A percentile compares a stretch with the other conserved stretches of the same genome.
phyloP scores from a whole-genome alignment of 208 protist genomes.

The Trichomonas vaginalis region DNA sequence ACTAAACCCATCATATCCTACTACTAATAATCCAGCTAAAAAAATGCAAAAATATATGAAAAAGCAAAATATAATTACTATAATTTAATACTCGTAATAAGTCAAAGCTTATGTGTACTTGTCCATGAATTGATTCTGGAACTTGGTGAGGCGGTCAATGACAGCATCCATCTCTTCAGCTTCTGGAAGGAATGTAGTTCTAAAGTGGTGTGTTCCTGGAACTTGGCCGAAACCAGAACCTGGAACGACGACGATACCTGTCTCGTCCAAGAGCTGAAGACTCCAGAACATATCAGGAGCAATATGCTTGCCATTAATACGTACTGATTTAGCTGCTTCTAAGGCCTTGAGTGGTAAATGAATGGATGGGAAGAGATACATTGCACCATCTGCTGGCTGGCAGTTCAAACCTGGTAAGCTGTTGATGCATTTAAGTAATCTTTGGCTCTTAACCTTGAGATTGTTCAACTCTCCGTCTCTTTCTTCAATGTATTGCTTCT shows the following conservation, averaged over 20 bases:
- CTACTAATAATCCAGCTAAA: no score
- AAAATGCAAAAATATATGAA: no score
- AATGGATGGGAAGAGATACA: slow-evolving; percentile 87
- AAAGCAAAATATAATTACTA: no score
- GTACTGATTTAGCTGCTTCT: background rate
- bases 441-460: background rate
- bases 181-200: slow-evolving; percentile 91
- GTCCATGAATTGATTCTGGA: slow-evolving; percentile 30
- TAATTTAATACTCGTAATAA: no score
- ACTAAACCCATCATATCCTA: no score
- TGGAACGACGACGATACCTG: slow-evolving; percentile 63
- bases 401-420: slow-evolving; percentile 65
- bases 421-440: slow-evolving; percentile 57
- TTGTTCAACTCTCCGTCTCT: slow-evolving; percentile 61
- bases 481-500: slow-evolving; percentile 43
- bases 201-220: slow-evolving; percentile 78
- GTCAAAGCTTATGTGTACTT: background rate
- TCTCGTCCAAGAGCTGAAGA: slow-evolving; percentile 72
- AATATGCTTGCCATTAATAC: slow-evolving; percentile 35
- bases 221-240: slow-evolving; percentile 59
- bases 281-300: slow-evolving; percentile 76
- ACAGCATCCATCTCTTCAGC: slow-evolving; percentile 69
- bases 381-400: slow-evolving; percentile 61
- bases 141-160: slow-evolving; percentile 11
- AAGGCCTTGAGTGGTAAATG: slow-evolving; percentile 33